Conservation (phyloP, 352 stramenopile species). For the Phytophthora ohioensis region DNA sequence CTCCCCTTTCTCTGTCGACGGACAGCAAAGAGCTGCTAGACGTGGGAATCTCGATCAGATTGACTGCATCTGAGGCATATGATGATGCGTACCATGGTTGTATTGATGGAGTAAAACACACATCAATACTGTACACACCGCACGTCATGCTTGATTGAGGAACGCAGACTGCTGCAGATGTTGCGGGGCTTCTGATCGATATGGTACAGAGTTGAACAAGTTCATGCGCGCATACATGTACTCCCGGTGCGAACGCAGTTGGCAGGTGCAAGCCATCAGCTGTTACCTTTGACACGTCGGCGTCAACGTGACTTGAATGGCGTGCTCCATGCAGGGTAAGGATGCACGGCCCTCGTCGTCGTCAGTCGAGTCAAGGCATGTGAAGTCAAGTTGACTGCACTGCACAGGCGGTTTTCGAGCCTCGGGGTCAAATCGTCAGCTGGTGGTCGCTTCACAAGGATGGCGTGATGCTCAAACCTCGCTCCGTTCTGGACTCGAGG, state of each 20-base stretch:
- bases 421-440: background rate
- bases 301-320: background rate
- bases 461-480: background rate
- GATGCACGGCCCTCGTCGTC: background rate
- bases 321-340: slow-evolving; percentile 6
- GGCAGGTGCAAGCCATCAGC: background rate
- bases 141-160: background rate
- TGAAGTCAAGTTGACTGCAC: background rate
- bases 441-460: background rate
- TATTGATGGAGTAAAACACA: too few species aligned
- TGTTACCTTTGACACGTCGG: slow-evolving; percentile 1
- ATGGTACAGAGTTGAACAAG: background rate
- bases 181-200: slow-evolving; percentile 7
- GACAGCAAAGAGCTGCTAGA: slow-evolving; percentile 8
- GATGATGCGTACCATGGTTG: too few species aligned
- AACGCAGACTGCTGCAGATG: background rate
- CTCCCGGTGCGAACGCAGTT: background rate
- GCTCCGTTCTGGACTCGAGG: too few species aligned
- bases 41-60: slow-evolving; percentile 3
- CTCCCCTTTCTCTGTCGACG: slow-evolving; percentile 4
- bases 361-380: background rate
- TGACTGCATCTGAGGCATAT: background rate
- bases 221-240: background rate
- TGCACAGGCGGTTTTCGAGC: background rate
- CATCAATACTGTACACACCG: background rate